A percentile compares a stretch with the other conserved stretches of the same genome.
phyloP scores from a whole-genome alignment of 495 filamentous ascomycete genomes.

The Neurospora sp. region DNA sequence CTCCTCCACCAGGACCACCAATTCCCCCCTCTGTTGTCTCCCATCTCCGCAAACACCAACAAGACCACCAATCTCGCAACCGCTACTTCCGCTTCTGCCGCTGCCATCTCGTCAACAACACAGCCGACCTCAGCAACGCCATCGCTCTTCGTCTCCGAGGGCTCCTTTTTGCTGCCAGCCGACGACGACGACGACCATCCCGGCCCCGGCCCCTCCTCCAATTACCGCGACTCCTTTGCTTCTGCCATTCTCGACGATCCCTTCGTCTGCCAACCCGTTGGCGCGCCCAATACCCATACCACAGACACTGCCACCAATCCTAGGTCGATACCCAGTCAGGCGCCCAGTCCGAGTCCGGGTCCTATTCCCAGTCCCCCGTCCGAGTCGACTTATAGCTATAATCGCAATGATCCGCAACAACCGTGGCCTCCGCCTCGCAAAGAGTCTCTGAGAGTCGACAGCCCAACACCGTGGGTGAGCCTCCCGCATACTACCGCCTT shows the following conservation, averaged over 20 bases:
- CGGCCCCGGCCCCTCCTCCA: constrained; percentile 9
- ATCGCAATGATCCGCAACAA: constrained; percentile 26
- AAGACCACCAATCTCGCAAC: neutral
- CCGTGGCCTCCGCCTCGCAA: constrained; percentile 30
- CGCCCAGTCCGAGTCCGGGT: neutral
- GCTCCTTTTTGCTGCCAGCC: constrained; percentile 17
- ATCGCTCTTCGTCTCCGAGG: constrained; percentile 10
- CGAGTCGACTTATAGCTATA: constrained; percentile 6
- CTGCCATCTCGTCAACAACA: constrained; percentile 1
- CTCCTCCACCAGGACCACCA: neutral
- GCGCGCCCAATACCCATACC: constrained; percentile 4
- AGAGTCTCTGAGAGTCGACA: constrained; percentile 27
- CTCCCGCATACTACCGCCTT: neutral
- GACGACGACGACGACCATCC: constrained; percentile 25
- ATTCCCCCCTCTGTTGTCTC: neutral
- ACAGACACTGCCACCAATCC: constrained; percentile 1
- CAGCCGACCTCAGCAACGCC: constrained; percentile 5
- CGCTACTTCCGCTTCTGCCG: neutral
- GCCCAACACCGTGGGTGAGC: constrained; percentile 28
- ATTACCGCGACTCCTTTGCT: constrained; percentile 30
- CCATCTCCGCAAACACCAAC: neutral
- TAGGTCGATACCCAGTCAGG: neutral
- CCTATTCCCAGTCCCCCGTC: constrained; percentile 1
- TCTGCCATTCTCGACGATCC: constrained; percentile 36
- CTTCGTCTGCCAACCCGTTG: constrained; percentile 30